Base-by-base conservation (phyloP, 1,139 yeast species). In the Candida neerlandica region DNA sequence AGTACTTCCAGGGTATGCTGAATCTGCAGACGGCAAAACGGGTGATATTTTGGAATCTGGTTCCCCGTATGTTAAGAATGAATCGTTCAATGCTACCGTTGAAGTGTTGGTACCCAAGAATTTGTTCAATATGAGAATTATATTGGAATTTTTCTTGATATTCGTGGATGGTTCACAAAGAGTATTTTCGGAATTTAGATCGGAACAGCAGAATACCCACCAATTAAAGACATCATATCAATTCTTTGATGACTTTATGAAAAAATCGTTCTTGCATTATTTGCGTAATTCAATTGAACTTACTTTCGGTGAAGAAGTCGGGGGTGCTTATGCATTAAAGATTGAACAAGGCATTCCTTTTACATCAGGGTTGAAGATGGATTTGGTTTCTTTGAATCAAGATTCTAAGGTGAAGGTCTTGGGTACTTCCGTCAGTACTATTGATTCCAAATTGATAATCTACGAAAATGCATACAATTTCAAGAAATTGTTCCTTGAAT, bases 61-160 rank as follows among this genome's bases (percentile, higher is more conserved):
- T 5, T 72, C 84, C 0, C 83, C 84, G 4, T 86, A 80, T 58
- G 79, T 87, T 44, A 82, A 84, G 47, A 81, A 75, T 55, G 88
- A 83, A 54, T 67, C 77, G 4, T 76, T 75, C 54, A 74, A 70
- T 55, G 75, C 82, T 12, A 77, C 77, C 55, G 85, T 87, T 49
- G 85, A 86, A 52, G 80, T 86, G 1, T 71, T 92, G 41, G 89
- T 89, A 1, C 85, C 88, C 0, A 83, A 90, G 4, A 84, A 84
- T 59, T 79, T 90, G n/a, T 84, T 87, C 67, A 89, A 91, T 60
- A 89, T 91, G 85, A 79, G 95, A 56, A 80, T 89, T 3, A 79
- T 90, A 26, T 65, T 85, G 51, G 89, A 84, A 50, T 80, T 81
- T 45, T 80, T 85, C 30, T 75, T 85, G 45, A 67, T 80, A 12